These are phyloP conservation scores for Holtermannia corniformis DNA, from an alignment of 768 basidiomycete species.

Conservation along the genomic window DNA sequence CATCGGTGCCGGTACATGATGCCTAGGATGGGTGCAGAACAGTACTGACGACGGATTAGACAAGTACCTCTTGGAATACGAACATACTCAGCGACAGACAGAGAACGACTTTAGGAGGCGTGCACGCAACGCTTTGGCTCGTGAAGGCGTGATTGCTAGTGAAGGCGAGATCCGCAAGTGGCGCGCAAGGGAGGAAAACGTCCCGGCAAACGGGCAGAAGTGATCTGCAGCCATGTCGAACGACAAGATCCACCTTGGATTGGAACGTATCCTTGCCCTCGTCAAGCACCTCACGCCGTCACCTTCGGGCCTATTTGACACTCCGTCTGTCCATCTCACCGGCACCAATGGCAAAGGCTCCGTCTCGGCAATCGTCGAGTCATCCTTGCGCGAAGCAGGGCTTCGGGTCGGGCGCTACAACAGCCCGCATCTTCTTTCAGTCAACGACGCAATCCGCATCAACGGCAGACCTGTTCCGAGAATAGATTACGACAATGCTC, in stretches of 20 bases:
- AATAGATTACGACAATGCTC: conserved; percentile 47
- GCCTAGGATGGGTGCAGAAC: not conserved
- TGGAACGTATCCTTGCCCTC: conserved; percentile 43
- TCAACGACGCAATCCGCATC: conserved; percentile 67
- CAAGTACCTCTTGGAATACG: conserved; percentile 61
- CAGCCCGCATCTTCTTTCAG: conserved; percentile 75
- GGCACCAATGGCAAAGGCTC: conserved; percentile 98
- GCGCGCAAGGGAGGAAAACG: conserved; percentile 52
- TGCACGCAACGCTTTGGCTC: conserved; percentile 64
- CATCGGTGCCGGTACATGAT: conserved; percentile 46
- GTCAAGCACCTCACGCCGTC: conserved; percentile 49
- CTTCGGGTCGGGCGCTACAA: conserved; percentile 76
- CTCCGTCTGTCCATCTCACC: conserved; percentile 80
- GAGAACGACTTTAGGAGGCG: conserved; percentile 63
- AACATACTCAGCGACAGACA: conserved; percentile 54
- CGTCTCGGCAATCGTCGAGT: conserved; percentile 70
- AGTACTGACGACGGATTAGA: conserved; percentile 44
- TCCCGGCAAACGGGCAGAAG: conserved; percentile 15
- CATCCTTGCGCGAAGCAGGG: conserved; percentile 54
- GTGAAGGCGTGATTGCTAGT: conserved; percentile 65
- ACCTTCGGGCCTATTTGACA: conserved; percentile 44
- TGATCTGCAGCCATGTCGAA: not conserved
- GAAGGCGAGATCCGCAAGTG: conserved; percentile 77
- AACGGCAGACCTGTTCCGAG: conserved; percentile 50
- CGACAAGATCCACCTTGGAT: conserved; percentile 37